Evolutionary conservation across 768 basidiomycete species (phyloP), one percentile per base, ranked within the genome.

Genomic region (Exidia glandulosa): DNA sequence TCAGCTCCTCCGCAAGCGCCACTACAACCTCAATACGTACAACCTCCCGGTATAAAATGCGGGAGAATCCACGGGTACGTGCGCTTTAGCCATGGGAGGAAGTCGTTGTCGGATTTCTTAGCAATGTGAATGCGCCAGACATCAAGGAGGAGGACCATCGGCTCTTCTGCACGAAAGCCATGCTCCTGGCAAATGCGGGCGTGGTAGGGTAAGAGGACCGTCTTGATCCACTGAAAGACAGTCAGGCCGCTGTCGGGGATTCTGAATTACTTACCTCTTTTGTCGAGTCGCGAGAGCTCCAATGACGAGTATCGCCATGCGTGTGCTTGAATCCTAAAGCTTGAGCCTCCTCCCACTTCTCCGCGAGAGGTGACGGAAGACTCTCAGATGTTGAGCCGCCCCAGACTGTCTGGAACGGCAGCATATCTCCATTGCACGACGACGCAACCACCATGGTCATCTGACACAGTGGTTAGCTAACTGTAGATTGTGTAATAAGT

Each of bases 381-480:
- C 67, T 70, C 3, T 29, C 23, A 2, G 57, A 23, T 0, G 65
- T 62, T 23, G 62, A 60, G 0, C 71, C 71, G 5, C 25, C 27
- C 66, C 66, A 74, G 12, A 74, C 62, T 7, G 67, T 65, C 58
- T 75, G 72, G 50, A 73, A 71, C 1, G 73, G 73, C 1, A 75
- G 61, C 7, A 71, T 60, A 9, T 65, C 61, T 1, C 72, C 72
- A 3, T 59, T 59, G 2, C 67, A 57, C 1, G 67, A 64, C 13
- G 62, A 66, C 0, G 70, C 65, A 0, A 73, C 69, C 50, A 65
- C 58, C 1, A 74, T 45, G 1, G 71, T 73, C 41, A 45, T 45
- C 41, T 45, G 50, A 64, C 72, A 0, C 69, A 69, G 1, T 36
- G 41, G 2, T 45, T 14, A 36, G 7, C 34, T 16, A 36, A 36